These are phyloP conservation scores for Corinectria fuckeliana DNA, from an alignment of 2,329 filamentous ascomycete genomes.

Conservation along the genomic window DNA sequence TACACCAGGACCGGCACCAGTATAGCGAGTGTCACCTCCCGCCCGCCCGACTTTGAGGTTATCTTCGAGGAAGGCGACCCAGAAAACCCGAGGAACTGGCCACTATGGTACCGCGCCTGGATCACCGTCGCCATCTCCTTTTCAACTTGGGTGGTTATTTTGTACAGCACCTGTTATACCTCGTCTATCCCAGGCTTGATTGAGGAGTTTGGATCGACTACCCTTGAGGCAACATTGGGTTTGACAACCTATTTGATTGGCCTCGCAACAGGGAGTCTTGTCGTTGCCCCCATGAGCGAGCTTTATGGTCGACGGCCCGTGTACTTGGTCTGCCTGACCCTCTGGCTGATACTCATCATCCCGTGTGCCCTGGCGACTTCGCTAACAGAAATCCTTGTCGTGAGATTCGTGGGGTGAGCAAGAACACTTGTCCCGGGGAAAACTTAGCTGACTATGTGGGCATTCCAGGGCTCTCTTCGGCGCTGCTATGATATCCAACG, in stretches of 20 bases:
- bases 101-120: slow-evolving; percentile 54
- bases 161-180: slow-evolving; percentile 83
- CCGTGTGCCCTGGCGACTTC: slow-evolving; percentile 75
- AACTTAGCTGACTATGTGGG: neutral
- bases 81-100: slow-evolving; percentile 74
- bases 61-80: slow-evolving; percentile 71
- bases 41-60: slow-evolving; percentile 71
- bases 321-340: slow-evolving; percentile 68
- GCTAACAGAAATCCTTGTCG: slow-evolving; percentile 70
- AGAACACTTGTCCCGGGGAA: slow-evolving; percentile 1
- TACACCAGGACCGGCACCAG: slow-evolving; percentile 51
- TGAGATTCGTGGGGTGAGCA: slow-evolving; percentile 73
- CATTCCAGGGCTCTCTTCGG: slow-evolving; percentile 56
- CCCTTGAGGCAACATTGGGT: slow-evolving; percentile 73
- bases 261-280: slow-evolving; percentile 72
- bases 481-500: slow-evolving; percentile 82
- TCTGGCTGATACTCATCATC: slow-evolving; percentile 73
- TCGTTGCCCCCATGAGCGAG: slow-evolving; percentile 77
- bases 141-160: slow-evolving; percentile 60
- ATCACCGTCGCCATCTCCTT: slow-evolving; percentile 53
- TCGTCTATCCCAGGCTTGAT: slow-evolving; percentile 73
- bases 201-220: slow-evolving; percentile 65
- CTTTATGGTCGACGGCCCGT: slow-evolving; percentile 73
- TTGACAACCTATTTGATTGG: slow-evolving; percentile 81
- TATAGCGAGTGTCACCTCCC: slow-evolving; percentile 50